phyloP scores from a whole-genome alignment of 2,329 filamentous ascomycete genomes.

The Didymella pinodella region DNA sequence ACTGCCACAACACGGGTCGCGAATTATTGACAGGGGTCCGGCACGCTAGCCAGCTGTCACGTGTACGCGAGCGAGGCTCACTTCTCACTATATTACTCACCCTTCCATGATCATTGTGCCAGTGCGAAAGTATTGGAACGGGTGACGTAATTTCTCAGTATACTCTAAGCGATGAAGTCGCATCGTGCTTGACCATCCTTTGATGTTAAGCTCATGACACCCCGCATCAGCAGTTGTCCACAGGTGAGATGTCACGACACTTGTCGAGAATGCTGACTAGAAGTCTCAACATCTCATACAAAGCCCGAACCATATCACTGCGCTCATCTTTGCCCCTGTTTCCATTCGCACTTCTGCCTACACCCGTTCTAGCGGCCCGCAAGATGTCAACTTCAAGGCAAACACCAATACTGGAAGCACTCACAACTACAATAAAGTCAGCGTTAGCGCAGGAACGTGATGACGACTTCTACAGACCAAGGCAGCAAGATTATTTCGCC shows the following conservation, averaged over 20 bases:
- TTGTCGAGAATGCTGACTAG: neutral
- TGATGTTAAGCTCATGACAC: neutral
- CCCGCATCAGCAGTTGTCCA: neutral
- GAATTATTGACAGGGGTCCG: constrained; percentile 36
- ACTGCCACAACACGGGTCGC: constrained; percentile 43
- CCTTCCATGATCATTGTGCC: neutral
- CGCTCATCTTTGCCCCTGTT: neutral
- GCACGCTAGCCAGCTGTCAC: constrained; percentile 32
- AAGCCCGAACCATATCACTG: neutral
- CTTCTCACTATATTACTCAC: neutral
- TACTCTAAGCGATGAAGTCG: neutral
- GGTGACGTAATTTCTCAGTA: neutral
- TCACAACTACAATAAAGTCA: constrained; percentile 23
- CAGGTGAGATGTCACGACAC: neutral
- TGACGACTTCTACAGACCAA: constrained; percentile 28
- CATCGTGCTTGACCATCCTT: neutral
- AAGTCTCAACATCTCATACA: neutral
- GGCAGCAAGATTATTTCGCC: neutral
- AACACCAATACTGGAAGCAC: constrained; percentile 25
- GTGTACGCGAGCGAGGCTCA: constrained; percentile 22
- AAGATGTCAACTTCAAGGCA: constrained; percentile 12
- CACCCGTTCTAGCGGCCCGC: neutral
- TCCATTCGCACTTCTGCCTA: neutral
- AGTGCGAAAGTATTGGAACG: neutral
- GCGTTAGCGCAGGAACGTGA: constrained; percentile 25